Percentiles rank a stretch among this genome's conserved stretches.
phyloP scores from a whole-genome alignment of 345 rosid genomes.

The Cardamine chenopodiifolia region DNA sequence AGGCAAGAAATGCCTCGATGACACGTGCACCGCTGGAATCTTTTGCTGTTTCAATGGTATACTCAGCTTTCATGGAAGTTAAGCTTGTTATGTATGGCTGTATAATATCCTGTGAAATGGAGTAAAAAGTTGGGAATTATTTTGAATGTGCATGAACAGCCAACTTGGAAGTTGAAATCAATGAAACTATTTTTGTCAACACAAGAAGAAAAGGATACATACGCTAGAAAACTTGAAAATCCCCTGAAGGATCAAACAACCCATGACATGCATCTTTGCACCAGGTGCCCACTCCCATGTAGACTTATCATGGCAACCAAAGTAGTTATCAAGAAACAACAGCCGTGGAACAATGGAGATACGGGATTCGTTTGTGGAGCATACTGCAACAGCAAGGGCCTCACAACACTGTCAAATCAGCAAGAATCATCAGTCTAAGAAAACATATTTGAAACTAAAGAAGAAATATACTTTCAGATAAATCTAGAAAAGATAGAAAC shows the following conservation, averaged over 20 bases:
- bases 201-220: slow-evolving; percentile 46
- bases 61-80: slow-evolving; percentile 72
- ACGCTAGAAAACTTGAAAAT: slow-evolving; percentile 78
- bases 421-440: slow-evolving; percentile 3
- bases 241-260: slow-evolving; percentile 87
- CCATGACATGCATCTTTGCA: slow-evolving; percentile 77
- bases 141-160: slow-evolving; percentile 17
- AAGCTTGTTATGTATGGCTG: slow-evolving; percentile 71
- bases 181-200: background rate
- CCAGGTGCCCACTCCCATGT: slow-evolving; percentile 80
- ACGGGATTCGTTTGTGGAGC: slow-evolving; percentile 58
- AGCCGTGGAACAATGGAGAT: slow-evolving; percentile 64
- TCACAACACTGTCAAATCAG: slow-evolving; percentile 71
- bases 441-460: background rate
- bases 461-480: background rate
- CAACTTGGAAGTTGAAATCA: slow-evolving; percentile 18
- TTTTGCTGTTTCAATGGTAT: slow-evolving; percentile 68
- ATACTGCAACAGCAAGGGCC: slow-evolving; percentile 73
- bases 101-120: slow-evolving; percentile 62
- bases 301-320: slow-evolving; percentile 59
- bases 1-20: slow-evolving; percentile 81
- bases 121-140: background rate
- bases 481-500: slow-evolving; percentile 45
- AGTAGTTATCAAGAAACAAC: slow-evolving; percentile 82
- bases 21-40: slow-evolving; percentile 85